phyloP scores from a whole-genome alignment of 495 filamentous ascomycete species.

The Diplogelasinospora grovesii region DNA sequence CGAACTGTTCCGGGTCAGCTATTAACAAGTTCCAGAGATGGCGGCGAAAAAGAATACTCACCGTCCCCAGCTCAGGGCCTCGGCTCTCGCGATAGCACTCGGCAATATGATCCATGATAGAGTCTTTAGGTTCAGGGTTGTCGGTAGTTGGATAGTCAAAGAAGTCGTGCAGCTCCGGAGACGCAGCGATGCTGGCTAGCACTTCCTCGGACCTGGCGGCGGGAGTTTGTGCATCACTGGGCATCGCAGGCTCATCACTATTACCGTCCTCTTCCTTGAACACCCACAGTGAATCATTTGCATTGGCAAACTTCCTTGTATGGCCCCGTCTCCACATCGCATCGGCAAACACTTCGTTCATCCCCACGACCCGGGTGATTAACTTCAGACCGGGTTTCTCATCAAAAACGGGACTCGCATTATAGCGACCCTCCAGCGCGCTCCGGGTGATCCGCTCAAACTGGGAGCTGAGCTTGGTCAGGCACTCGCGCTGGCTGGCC shows the following conservation, averaged over 20 bases:
- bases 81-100: constrained; percentile 19
- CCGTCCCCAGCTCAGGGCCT: constrained; percentile 26
- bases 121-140: not conserved
- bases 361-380: constrained; percentile 38
- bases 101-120: constrained; percentile 24
- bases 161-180: constrained; percentile 22
- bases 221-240: not conserved
- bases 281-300: too few species aligned
- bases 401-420: constrained; percentile 32
- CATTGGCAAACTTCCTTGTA: constrained; percentile 31
- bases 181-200: not conserved
- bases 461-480: constrained; percentile 5
- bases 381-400: constrained; percentile 27
- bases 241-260: constrained; percentile 1
- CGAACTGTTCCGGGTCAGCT: constrained; percentile 26
- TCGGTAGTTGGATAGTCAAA: constrained; percentile 1
- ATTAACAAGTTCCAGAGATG: constrained; percentile 19
- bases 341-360: constrained; percentile 36
- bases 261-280: too few species aligned
- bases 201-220: too few species aligned
- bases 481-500: constrained; percentile 20
- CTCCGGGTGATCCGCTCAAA: constrained; percentile 8
- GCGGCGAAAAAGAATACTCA: too few species aligned
- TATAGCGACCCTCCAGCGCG: constrained; percentile 33
- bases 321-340: constrained; percentile 35